A percentile compares a stretch with the other conserved stretches of the same genome.
Conservation (phyloP, 805 yeast species). For the Metschnikowia shivogae region DNA sequence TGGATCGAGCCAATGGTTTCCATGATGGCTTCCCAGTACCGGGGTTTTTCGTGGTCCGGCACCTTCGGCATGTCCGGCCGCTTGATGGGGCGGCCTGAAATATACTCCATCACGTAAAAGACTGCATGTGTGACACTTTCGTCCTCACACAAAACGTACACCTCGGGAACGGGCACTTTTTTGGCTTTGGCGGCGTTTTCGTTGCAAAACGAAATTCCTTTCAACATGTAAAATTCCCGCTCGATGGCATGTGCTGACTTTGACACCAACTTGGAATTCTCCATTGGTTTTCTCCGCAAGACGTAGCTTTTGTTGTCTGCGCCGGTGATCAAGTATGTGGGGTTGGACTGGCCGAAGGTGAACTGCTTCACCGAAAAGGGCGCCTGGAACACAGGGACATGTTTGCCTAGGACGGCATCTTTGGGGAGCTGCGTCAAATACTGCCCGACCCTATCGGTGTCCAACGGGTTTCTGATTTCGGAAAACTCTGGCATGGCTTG, state of each 20-base stretch:
- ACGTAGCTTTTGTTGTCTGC: slow-evolving; percentile 39
- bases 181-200: slow-evolving; percentile 14
- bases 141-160: slow-evolving; percentile 52
- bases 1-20: slow-evolving; percentile 48
- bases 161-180: slow-evolving; percentile 52
- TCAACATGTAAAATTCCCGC: slow-evolving; percentile 51
- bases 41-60: slow-evolving; percentile 19
- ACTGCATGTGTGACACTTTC: slow-evolving; percentile 50
- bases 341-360: slow-evolving; percentile 61
- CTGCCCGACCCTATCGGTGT: slow-evolving; percentile 20
- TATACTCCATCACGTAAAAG: slow-evolving; percentile 58
- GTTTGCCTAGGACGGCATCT: slow-evolving; percentile 22
- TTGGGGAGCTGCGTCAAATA: slow-evolving; percentile 20
- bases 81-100: slow-evolving; percentile 54
- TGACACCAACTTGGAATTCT: slow-evolving; percentile 46
- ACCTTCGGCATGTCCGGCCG: slow-evolving; percentile 45
- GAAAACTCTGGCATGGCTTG: slow-evolving; percentile 22
- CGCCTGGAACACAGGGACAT: slow-evolving; percentile 13
- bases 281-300: slow-evolving; percentile 53
- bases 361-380: slow-evolving; percentile 44
- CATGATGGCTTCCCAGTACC: slow-evolving; percentile 47
- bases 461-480: slow-evolving; percentile 33
- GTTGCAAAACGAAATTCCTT: slow-evolving; percentile 31
- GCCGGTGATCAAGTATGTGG: slow-evolving; percentile 51
- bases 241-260: slow-evolving; percentile 61